A percentile compares a stretch with the other conserved stretches of the same genome.
These are phyloP conservation scores for Pistacia integerrima DNA, from an alignment of 345 rosid species.

Conservation along the genomic window DNA sequence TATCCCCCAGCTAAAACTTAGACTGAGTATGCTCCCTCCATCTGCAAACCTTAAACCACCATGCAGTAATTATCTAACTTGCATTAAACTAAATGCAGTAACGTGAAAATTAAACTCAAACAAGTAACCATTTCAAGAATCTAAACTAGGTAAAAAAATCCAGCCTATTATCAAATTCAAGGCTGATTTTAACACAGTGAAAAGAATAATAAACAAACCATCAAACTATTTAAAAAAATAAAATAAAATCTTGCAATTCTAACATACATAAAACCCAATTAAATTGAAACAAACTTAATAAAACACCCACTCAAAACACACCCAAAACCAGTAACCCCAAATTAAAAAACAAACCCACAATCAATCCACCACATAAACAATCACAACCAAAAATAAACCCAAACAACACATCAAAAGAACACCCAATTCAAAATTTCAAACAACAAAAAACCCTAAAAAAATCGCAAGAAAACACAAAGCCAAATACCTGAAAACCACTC, in stretches of 20 bases:
- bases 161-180: neutral
- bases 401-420: neutral
- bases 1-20: conserved; percentile 23
- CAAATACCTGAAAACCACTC: conserved; percentile 17
- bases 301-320: neutral
- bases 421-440: neutral
- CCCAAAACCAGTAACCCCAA: neutral
- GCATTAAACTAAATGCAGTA: neutral
- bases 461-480: neutral
- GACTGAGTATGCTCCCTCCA: conserved; percentile 20
- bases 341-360: neutral
- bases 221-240: neutral
- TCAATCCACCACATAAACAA: neutral
- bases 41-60: conserved; percentile 23
- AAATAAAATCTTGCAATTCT: neutral
- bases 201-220: neutral
- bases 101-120: neutral
- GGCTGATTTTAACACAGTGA: neutral
- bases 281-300: neutral
- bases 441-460: conserved; percentile 10
- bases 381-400: neutral
- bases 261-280: neutral
- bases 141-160: neutral
- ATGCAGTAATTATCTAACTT: neutral
- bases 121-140: neutral